Base-by-base conservation (phyloP, 176 grass and related monocot genomes). In the Cenchrus americanus region DNA sequence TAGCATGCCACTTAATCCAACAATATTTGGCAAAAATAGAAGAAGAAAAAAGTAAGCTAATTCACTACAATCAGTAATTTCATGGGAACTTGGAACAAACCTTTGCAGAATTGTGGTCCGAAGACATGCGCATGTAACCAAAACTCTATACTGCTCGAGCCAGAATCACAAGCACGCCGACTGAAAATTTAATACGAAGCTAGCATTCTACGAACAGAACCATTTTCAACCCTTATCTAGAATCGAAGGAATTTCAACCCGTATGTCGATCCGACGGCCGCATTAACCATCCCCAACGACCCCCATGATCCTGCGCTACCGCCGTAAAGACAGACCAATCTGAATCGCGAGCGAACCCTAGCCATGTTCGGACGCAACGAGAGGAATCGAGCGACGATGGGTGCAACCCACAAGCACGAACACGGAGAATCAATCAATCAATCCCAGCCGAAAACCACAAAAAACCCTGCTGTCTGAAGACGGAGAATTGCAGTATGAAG, bases 341-440 rank as follows among this genome's bases (percentile, higher is more conserved):
- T 19, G 66, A 54, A 86, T 26, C 66, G 44, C 43, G 12, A 23
- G 12, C 55, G 15, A 86, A 63, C 30, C 78, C 53, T 69, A 77
- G 3, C n/a, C 46, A 10, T 54, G 5, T 2, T 7, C 53, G 15
- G 3, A 51, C 24, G 63, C 63, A 53, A 11, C 10, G 30, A 71
- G 48, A n/a, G n/a, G 66, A 59, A 23, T 24, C 24, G 53, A 42
- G 24, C 46, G 18, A 0, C 55, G 49, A 22, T 12, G 7, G 76
- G 2, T 19, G 10, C 19, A 62, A 14, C 46, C 18, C 12, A 63
- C n/a, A 47, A 22, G 24, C 18, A 10, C 26, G 4, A 50, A 62
- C 43, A 14, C 30, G 41, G 41, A 18, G 58, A 77, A 80, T 21
- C 10, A 40, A 40, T 21, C 6, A 40, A 40, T 8, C 42, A 44